Conservation (phyloP, 2,329 filamentous ascomycete species). For the Corniculantispora saksenae region DNA sequence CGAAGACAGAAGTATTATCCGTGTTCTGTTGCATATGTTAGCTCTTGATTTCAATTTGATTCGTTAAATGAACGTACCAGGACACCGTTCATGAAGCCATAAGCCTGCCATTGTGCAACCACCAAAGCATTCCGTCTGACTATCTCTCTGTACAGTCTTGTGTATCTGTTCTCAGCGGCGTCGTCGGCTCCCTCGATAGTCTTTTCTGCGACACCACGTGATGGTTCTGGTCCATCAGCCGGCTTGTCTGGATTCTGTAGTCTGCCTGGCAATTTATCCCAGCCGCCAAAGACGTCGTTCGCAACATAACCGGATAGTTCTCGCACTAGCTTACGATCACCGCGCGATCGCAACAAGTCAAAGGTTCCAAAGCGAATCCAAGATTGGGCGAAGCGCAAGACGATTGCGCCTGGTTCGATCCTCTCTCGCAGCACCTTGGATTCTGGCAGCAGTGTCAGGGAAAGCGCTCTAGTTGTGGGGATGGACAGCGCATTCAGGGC, state of each 20-base stretch:
- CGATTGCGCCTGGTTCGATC: constrained; percentile 87
- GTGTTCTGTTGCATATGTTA: constrained; percentile 63
- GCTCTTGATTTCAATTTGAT: background rate
- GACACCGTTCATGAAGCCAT: constrained; percentile 99
- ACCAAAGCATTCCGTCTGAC: constrained; percentile 81
- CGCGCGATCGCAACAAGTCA: constrained; percentile 81
- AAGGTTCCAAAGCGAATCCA: constrained; percentile 97
- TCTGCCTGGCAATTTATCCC: constrained; percentile 75
- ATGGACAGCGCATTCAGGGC: constrained; percentile 82
- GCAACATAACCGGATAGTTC: constrained; percentile 79
- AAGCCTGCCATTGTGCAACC: constrained; percentile 93
- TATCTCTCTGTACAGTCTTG: constrained; percentile 84
- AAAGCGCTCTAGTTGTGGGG: constrained; percentile 82
- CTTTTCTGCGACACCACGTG: constrained; percentile 55
- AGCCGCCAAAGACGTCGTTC: constrained; percentile 84
- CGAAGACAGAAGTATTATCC: constrained; percentile 91
- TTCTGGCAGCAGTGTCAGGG: constrained; percentile 74
- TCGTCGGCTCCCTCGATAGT: constrained; percentile 67
- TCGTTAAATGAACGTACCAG: constrained; percentile 44
- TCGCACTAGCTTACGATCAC: constrained; percentile 73
- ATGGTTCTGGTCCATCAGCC: constrained; percentile 41
- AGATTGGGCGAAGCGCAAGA: constrained; percentile 83
- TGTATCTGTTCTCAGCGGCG: constrained; percentile 80
- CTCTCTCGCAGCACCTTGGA: constrained; percentile 75
- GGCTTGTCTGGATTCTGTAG: constrained; percentile 54